phyloP scores from a whole-genome alignment of 106 monocot species.

The Dendrobium chrysotoxum region DNA sequence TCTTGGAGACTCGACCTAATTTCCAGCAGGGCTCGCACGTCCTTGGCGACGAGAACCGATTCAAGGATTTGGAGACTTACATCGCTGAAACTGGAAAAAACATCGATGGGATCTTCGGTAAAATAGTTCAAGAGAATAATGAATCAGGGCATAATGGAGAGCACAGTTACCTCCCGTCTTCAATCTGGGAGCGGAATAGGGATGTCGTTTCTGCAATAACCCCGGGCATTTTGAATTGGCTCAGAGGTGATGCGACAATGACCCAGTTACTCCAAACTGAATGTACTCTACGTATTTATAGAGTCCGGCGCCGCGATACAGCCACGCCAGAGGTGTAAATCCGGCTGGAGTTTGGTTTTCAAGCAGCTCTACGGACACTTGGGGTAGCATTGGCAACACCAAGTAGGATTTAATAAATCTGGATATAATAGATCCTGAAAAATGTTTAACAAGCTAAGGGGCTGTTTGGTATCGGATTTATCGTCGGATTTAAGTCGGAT shows the following conservation, averaged over 20 bases:
- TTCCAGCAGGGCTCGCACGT: constrained; percentile 39
- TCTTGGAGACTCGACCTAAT: constrained; percentile 37
- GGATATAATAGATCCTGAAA: too few relatives aligned
- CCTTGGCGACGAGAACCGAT: constrained; percentile 38
- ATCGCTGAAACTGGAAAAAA: constrained; percentile 36
- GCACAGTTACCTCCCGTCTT: constrained; percentile 25
- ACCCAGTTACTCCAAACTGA: too few relatives aligned
- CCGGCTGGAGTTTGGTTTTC: too few relatives aligned
- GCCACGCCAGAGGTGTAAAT: too few relatives aligned
- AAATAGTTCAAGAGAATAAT: background rate
- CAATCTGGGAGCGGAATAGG: constrained; percentile 24
- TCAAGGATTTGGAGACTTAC: constrained; percentile 50
- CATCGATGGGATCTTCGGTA: background rate
- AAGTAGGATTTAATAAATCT: too few relatives aligned
- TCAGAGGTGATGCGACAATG: background rate
- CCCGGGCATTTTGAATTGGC: constrained; percentile 12
- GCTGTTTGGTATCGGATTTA: too few relatives aligned
- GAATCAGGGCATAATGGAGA: background rate
- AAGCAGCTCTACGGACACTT: too few relatives aligned
- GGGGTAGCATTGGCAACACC: too few relatives aligned
- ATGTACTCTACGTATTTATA: too few relatives aligned
- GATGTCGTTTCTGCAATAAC: constrained; percentile 12
- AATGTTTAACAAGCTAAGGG: too few relatives aligned
- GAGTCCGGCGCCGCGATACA: too few relatives aligned
- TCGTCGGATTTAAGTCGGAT: too few relatives aligned